phyloP scores from a whole-genome alignment of 495 filamentous ascomycete species.

The Astrothelium macrocarpum region DNA sequence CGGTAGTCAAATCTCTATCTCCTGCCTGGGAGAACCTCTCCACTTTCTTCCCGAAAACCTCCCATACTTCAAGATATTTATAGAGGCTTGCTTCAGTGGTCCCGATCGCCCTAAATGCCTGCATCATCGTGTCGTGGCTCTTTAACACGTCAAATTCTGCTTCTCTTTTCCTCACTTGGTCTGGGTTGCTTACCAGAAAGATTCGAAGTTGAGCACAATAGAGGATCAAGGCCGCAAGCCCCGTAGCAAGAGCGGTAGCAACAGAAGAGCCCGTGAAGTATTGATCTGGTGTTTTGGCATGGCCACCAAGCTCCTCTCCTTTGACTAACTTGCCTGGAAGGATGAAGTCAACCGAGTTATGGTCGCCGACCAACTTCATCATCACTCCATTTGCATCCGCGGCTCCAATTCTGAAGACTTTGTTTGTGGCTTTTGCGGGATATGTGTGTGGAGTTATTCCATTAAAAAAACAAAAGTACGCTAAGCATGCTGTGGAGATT shows the following conservation, averaged over 20 bases:
- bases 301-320: neutral
- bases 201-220: neutral
- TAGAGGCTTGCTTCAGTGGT: neutral
- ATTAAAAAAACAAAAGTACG: no score
- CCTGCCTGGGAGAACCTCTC: no score
- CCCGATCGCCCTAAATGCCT: neutral
- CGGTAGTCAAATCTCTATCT: no score
- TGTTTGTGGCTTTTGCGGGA: neutral
- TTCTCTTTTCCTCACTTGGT: neutral
- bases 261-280: neutral
- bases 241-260: slow-evolving; percentile 7
- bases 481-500: no score
- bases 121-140: neutral
- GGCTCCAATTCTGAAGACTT: neutral
- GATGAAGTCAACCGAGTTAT: neutral
- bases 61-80: neutral
- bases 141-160: neutral
- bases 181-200: neutral
- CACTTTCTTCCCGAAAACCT: neutral
- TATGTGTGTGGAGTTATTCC: no score
- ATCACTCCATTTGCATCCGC: neutral
- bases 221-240: slow-evolving; percentile 4
- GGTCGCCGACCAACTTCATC: neutral
- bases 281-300: neutral
- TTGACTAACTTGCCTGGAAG: neutral